Evolutionary conservation across 345 rosid species (phyloP).

Genomic region (Triadica sebifera): DNA sequence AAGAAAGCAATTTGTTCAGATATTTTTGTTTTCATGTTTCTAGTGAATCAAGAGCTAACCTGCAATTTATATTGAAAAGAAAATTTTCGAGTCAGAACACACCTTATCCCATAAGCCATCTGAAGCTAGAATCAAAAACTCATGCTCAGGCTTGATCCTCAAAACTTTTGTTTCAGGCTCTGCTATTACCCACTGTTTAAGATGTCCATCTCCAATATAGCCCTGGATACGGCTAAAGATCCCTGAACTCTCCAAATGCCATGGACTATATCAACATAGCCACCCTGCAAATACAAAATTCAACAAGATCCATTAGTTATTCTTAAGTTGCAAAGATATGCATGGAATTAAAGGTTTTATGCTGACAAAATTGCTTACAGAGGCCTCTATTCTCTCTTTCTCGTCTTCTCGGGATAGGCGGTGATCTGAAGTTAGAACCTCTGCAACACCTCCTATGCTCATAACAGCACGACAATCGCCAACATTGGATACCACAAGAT

Average conservation of each 20-base stretch:
- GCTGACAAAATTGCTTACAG: slow-evolving; percentile 41
- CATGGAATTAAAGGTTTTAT: too few species aligned
- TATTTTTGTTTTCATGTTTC: background rate
- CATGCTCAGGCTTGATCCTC: slow-evolving; percentile 47
- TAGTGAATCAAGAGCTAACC: too few species aligned
- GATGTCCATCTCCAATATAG: too few species aligned
- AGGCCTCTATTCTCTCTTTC: slow-evolving; percentile 54
- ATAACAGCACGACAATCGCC: slow-evolving; percentile 96
- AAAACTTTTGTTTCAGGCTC: slow-evolving; percentile 63
- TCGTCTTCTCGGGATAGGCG: slow-evolving; percentile 83
- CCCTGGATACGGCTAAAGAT: too few species aligned
- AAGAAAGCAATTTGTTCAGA: background rate
- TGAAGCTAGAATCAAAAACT: slow-evolving; percentile 88
- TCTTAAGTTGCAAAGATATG: too few species aligned
- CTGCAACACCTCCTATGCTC: slow-evolving; percentile 66
- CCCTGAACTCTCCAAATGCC: too few species aligned
- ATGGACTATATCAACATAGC: too few species aligned
- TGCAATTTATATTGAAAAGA: background rate
- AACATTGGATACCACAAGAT: slow-evolving; percentile 73
- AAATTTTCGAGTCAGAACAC: slow-evolving; percentile 2
- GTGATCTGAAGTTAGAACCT: slow-evolving; percentile 85
- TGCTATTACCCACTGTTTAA: too few species aligned
- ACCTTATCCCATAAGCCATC: slow-evolving; percentile 99
- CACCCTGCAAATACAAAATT: too few species aligned
- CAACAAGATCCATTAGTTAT: too few species aligned